Base-by-base conservation (phyloP, 2,329 filamentous ascomycete species). In the Diaporthe helianthi region DNA sequence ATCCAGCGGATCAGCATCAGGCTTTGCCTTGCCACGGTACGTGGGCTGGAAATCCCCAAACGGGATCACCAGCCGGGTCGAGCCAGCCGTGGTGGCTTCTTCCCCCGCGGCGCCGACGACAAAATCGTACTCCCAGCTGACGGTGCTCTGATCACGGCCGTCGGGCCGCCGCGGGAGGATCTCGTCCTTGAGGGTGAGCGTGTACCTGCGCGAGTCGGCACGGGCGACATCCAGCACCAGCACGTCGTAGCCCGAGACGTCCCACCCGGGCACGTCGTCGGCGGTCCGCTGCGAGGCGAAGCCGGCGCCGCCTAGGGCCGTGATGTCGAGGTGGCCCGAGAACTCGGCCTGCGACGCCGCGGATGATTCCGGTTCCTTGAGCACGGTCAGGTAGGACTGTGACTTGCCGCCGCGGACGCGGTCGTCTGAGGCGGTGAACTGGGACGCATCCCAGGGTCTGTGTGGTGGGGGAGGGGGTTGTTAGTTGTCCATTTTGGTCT, bases 81-180 rank as follows among this genome's bases (percentile, higher is more conserved):
- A 74, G 13, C 77, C 73, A 12, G 79, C 76, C 19, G 77, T 51
- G 24, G 6, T 31, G 15, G 10, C 38, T 4, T 15, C n/a, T 17
- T 51, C 15, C 7, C 29, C 68, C n/a, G n/a, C n/a, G 13, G n/a
- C 29, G 2, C 24, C 41, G 24, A 49, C 64, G 29, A 65, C 46
- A 69, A 95, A 94, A 73, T 92, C 88, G 72, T 85, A 90, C 79
- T 97, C 92, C 86, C 91, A 96, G 55, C 87, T 92, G 5, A 93
- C 76, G 0, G 89, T 89, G 61, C 90, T 89, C 79, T 90, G 87
- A 73, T 94, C 91, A n/a, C 91, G 82, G 1, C 91, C 91, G 74
- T 90, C 88, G 3, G 86, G 83, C 13, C 86, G 82, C 52, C 78
- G 83, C 0, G 85, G 83, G 0, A 89, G 82, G 4, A 92, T 77